These are phyloP conservation scores for Penicillium cinerascens DNA, from an alignment of 495 filamentous ascomycete species.

Conservation along the genomic window DNA sequence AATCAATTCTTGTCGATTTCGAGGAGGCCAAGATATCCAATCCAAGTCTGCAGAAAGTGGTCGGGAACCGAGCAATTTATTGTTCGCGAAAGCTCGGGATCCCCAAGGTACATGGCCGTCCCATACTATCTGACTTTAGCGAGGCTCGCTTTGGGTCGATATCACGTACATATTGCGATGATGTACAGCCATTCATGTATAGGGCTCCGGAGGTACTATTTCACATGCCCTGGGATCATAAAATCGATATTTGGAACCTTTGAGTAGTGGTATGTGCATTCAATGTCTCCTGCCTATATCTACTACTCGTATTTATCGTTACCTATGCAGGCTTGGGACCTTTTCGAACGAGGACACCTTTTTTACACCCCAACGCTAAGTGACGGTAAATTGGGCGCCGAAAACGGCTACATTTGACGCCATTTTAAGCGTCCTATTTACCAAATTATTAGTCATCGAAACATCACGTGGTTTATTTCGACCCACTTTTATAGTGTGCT, in stretches of 20 bases:
- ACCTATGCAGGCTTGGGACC: conserved; percentile 28
- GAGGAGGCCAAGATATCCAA: conserved; percentile 20
- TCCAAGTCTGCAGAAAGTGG: conserved; percentile 19
- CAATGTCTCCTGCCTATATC: conserved; percentile 1
- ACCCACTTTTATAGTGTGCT: conserved; percentile 1
- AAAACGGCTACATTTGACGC: too few relatives aligned
- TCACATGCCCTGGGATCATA: conserved; percentile 32
- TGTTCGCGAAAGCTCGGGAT: conserved; percentile 10
- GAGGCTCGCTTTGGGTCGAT: conserved; percentile 18
- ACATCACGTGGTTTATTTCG: neutral
- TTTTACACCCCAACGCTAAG: conserved; percentile 39
- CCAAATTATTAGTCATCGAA: conserved; percentile 4
- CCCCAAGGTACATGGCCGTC: conserved; percentile 9
- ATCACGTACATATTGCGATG: conserved; percentile 9
- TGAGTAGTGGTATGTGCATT: conserved; percentile 36
- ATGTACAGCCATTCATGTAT: conserved; percentile 29
- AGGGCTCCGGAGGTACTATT: conserved; percentile 41
- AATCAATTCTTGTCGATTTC: conserved; percentile 28
- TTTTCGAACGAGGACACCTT: conserved; percentile 40
- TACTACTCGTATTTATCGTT: neutral
- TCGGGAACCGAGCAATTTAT: conserved; percentile 21
- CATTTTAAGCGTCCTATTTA: conserved; percentile 6
- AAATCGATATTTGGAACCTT: conserved; percentile 41
- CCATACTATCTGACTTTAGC: conserved; percentile 28
- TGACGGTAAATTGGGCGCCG: too few relatives aligned